Evolutionary conservation across 805 yeast species (phyloP), one percentile per base, ranked within the genome.

Genomic region (Saccharomycopsis schoenii): DNA sequence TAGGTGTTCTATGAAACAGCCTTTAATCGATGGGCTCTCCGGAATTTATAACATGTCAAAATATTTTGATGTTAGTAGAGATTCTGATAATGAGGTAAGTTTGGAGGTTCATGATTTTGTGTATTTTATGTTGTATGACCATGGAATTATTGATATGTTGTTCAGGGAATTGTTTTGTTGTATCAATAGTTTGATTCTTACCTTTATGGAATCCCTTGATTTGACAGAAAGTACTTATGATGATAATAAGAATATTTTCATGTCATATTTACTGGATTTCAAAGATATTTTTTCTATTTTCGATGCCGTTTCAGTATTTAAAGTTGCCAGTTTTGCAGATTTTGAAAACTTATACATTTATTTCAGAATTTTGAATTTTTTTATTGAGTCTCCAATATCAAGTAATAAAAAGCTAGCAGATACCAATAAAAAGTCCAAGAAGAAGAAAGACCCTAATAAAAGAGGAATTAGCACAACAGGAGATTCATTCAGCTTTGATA

Each of bases 141-240:
- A 34, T 52, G 56, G 41, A 36, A 36, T 52, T 29, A 36, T 52
- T 15, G 40, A 25, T 43, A 34, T 21, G 12, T 39, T 40, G 5
- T 40, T 57, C n/a, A 12, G 29, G 14, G 37, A 36, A 36, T 42
- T 57, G 41, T 40, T 47, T 47, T 11, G 29, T 17, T 47, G 52
- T 47, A 25, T 47, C n/a, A 47, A 42, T 21, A 57, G 47, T 25
- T 47, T 57, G 15, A 57, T 57, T 42, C 59, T 25, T 42, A 47
- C 59, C 24, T 34, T 17, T 24, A 24, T 40, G 54, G 47, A 57
- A 17, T 34, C 39, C 25, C 1, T 25, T 8, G 14, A 34, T 25
- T 17, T 34, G n/a, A 29, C 59, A 36, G 50, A 34, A 24, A 24
- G 17, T 37, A 25, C 19, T 17, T 14, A 25, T 4, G n/a, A 17